Evolutionary conservation across 768 basidiomycete species (phyloP), one percentile per base, ranked within the genome.

Genomic region (Mycena belliarum): DNA sequence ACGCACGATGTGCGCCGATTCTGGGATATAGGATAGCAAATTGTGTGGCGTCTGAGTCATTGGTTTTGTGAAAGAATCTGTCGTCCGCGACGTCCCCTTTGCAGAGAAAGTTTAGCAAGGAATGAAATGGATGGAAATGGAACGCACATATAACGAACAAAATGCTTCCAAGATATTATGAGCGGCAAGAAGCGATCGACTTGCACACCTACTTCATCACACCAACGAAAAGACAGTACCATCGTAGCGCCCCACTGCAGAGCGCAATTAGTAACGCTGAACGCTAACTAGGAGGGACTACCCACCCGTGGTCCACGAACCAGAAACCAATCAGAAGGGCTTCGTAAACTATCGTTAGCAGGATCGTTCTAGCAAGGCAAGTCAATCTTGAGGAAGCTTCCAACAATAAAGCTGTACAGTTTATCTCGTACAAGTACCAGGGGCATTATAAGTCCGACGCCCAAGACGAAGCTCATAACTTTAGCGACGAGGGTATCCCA

Each of bases 71-170:
- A 74, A 95, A 97, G 75, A 95, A 93, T 54, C 91, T 82, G 68
- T 98, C 95, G 70, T 98, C 95, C 42, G 92, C 85, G 43, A 95
- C 88, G 68, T 98, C 95, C 95, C 91, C 91, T 93, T 66, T 50
- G 12, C 29, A 6, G 29, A 32, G 18, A 43, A 42, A 16, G 26
- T 49, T 47, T 48, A n/a, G 57, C 25, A 48, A 23, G 38, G 3
- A n/a, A 52, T 37, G 15, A 33, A 24, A 10, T 28, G 16, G 3
- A 21, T n/a, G 4, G 1, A 9, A 14, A 9, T 32, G 35, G 40
- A 21, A 75, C 88, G 68, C 63, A 91, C 94, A 96, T 52, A 97
- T 81, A 43, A 93, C 92, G 65, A 92, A 98, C 55, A 95, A 85
- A 47, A 87, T 79, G 65, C 91, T 93, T 15, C 26, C 28, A 46